A percentile compares a stretch with the other conserved stretches of the same genome.
Evolutionary conservation across 345 rosid genomes (phyloP).

Genomic region (Gossypium raimondii): DNA sequence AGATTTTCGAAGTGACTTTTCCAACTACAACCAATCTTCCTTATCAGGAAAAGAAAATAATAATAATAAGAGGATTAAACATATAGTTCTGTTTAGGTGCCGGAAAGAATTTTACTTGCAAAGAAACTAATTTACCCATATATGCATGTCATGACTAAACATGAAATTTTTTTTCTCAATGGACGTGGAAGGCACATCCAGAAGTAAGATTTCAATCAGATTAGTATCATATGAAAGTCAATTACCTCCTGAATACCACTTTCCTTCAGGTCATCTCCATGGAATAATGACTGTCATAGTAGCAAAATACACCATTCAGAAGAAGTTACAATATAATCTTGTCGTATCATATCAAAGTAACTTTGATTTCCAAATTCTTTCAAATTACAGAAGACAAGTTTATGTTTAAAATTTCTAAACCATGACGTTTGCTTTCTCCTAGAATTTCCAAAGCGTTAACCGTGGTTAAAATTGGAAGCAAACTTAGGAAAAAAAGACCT

Average conservation of each 20-base stretch:
- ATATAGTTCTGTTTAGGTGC: background rate
- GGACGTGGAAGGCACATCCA: constrained; percentile 3
- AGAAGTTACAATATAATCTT: background rate
- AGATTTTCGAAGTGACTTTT: background rate
- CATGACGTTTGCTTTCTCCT: constrained; percentile 9
- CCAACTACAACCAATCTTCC: background rate
- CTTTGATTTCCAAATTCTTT: constrained; percentile 4
- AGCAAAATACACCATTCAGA: constrained; percentile 23
- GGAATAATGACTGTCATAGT: constrained; percentile 60
- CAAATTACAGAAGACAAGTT: background rate
- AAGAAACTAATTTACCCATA: background rate
- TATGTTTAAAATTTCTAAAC: background rate
- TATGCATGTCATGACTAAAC: background rate
- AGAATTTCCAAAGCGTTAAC: background rate
- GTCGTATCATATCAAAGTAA: background rate
- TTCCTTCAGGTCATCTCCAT: constrained; percentile 74
- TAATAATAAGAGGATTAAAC: background rate
- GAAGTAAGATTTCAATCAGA: constrained; percentile 16
- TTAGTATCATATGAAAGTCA: constrained; percentile 18
- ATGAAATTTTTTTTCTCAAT: background rate
- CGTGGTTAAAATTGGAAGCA: constrained; percentile 6
- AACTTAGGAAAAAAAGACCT: constrained; percentile 38
- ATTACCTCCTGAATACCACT: constrained; percentile 84
- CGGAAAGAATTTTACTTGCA: background rate
- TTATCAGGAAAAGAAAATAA: too few species aligned